Evolutionary conservation across 2,329 filamentous ascomycete species (phyloP).

Genomic region (Claviceps africana): DNA sequence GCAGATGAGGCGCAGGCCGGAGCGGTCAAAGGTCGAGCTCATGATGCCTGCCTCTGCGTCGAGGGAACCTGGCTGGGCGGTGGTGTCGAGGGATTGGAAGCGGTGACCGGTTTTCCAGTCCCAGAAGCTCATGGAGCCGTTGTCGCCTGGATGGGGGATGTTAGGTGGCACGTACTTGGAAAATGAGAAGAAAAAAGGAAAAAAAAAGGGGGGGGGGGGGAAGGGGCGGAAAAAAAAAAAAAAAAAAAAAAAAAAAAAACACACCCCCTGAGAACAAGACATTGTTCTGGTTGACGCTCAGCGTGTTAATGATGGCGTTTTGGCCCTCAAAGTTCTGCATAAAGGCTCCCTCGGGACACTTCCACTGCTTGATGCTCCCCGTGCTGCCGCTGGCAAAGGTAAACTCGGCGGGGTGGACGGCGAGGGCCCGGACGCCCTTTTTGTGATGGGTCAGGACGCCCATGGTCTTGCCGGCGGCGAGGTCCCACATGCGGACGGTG

Average conservation of each 20-base stretch:
- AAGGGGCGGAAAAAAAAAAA: too few species aligned
- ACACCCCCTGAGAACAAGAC: slow-evolving; percentile 77
- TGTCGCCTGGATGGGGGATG: slow-evolving; percentile 44
- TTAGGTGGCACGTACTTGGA: not conserved
- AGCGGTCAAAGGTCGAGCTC: slow-evolving; percentile 82
- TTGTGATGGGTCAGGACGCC: slow-evolving; percentile 96
- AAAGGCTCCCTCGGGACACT: slow-evolving; percentile 92
- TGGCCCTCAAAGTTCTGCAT: slow-evolving; percentile 99
- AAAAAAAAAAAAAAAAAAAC: slow-evolving; percentile 5
- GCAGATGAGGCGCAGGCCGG: slow-evolving; percentile 76
- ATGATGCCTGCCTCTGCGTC: slow-evolving; percentile 93
- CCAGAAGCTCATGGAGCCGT: slow-evolving; percentile 95
- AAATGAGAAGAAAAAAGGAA: not conserved
- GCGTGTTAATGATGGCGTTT: slow-evolving; percentile 88
- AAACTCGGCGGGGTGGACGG: slow-evolving; percentile 81
- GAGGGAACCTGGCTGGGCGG: slow-evolving; percentile 83
- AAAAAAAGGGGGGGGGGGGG: too few species aligned
- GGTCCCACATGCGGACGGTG: slow-evolving; percentile 85
- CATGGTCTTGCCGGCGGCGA: slow-evolving; percentile 93
- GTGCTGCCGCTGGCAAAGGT: slow-evolving; percentile 91
- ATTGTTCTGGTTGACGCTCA: slow-evolving; percentile 88
- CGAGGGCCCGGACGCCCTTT: slow-evolving; percentile 78
- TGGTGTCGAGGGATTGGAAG: slow-evolving; percentile 81
- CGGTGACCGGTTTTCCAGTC: slow-evolving; percentile 95
- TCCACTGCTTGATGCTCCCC: slow-evolving; percentile 97